phyloP scores from a whole-genome alignment of 1,284 basidiomycete genomes.

The Macrocystidia cucumis region DNA sequence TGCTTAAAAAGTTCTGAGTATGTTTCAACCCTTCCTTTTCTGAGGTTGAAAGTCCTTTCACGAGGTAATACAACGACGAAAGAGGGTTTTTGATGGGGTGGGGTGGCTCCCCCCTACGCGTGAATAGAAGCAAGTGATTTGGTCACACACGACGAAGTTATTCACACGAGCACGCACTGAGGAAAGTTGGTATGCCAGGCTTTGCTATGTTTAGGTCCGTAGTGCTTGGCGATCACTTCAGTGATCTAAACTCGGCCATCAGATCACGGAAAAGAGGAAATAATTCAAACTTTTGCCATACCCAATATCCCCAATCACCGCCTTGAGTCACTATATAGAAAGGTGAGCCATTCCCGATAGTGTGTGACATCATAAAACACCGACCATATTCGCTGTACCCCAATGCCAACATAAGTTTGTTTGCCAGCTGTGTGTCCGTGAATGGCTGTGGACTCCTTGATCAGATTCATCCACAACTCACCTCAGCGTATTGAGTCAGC shows the following conservation, averaged over 20 bases:
- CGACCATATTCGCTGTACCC: conserved; percentile 47
- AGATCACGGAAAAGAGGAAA: neutral
- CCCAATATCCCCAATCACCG: conserved; percentile 42
- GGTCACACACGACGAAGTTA: neutral
- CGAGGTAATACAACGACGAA: no score
- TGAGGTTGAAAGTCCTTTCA: no score
- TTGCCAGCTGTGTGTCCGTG: conserved; percentile 24
- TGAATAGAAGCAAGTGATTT: neutral
- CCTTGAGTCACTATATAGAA: conserved; percentile 38
- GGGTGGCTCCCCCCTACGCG: conserved; percentile 12
- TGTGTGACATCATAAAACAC: conserved; percentile 5
- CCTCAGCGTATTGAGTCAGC: conserved; percentile 32
- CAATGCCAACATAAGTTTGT: conserved; percentile 45
- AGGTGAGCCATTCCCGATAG: conserved; percentile 2
- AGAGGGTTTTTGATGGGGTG: conserved; percentile 20
- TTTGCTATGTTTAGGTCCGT: conserved; percentile 32
- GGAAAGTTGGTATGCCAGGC: conserved; percentile 40
- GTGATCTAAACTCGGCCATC: conserved; percentile 24
- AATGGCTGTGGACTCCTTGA: conserved; percentile 3
- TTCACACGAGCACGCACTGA: conserved; percentile 20
- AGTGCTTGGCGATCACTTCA: conserved; percentile 26
- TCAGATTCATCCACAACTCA: conserved; percentile 8
- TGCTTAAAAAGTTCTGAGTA: no score
- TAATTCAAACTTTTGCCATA: conserved; percentile 19
- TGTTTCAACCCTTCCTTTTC: no score